Base-by-base conservation (phyloP, 352 stramenopile species). In the Phytophthora colocasiae region DNA sequence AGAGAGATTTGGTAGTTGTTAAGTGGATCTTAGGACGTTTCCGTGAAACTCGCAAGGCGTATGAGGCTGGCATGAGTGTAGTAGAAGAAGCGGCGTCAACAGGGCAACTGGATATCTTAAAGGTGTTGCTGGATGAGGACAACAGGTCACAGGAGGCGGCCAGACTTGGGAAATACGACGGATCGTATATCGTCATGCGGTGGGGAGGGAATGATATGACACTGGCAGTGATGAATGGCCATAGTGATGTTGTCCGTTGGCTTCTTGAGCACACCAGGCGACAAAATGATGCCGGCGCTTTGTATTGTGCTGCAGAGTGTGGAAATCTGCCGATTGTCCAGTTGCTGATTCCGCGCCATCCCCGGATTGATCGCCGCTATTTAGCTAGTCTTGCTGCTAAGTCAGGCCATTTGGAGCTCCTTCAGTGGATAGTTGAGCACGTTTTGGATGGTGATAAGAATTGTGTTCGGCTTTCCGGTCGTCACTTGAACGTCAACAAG, bases 1-100 rank as follows among this genome's bases (percentile, higher is more conserved):
- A 32, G 4, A 24, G 34, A 32, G 58, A 66, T 32, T 27, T 60
- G 12, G 14, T 46, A 1, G 17, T 60, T 12, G 26, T 66, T 32
- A 29, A 29, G 8, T 66, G 58, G 49, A 14, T 59, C 6, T 32
- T 66, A 11, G 27, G 4, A 4, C 58, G 47, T 26, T 58, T 65
- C 34, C 22, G 2, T 22, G 22, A 22, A 22, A 22, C 22, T 22
- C 22, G 22, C 22, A 24, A 14, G 17, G 26, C 32, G 15, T 50
- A 84, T 95, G 6, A 89, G 88, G 66, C 95, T 83, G 15, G 91
- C 93, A 63, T 99, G 99, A 15, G 98, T 5, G 50, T 57, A 6
- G 19, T 57, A 22, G 41, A 47, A 22, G 41, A 47, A 47, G 41
- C 41, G 0, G 6, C 27, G 15, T 19, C 12, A 24, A 10, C 12